Base-by-base conservation (phyloP, 1,284 basidiomycete species). In the Amylostereum chailletii region DNA sequence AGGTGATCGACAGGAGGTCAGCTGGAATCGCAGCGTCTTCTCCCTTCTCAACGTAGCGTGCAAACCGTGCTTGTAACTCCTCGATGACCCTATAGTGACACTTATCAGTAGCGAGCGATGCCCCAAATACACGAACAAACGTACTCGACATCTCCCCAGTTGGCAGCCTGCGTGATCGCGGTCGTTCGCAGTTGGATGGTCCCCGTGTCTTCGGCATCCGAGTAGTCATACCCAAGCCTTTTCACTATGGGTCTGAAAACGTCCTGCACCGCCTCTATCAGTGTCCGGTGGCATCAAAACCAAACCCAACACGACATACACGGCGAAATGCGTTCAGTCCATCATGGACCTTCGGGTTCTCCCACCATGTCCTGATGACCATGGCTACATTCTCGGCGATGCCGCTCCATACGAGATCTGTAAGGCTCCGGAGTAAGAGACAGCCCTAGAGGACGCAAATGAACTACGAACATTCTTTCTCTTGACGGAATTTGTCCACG, bases 351-450 rank as follows among this genome's bases (percentile, higher is more conserved):
- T 74, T 64, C 34, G 79, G 62, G 53, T 90, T 71, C 67, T 96
- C 94, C 86, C 89, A 96, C 90, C 93, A 97, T 2, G 82, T 81
- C 10, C 71, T 76, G n/a, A 71, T 62, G 44, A 95, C 65, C 40
- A 72, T 70, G 46, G 62, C 61, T 47, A 95, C 62, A 44, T 76
- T 79, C 5, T 70, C 67, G 2, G 72, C 63, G 43, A 90, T 79
- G 50, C 79, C 77, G 44, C 77, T 70, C 86, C 86, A 90, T n/a
- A 89, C 83, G 50, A 89, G 70, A 63, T 81, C 86, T 88, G 51
- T 5, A 42, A 45, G 36, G 30, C 9, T 42, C 40, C 50, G 30
- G 27, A 34, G 53, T 9, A 57, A 43, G 10, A 5, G 39, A 4
- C 45, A 34, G 34, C 30, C 33, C 36, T 6, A n/a, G 27, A 6